Evolutionary conservation across 2,329 filamentous ascomycete species (phyloP).

Genomic region (Clarireedia homoeocarpa): DNA sequence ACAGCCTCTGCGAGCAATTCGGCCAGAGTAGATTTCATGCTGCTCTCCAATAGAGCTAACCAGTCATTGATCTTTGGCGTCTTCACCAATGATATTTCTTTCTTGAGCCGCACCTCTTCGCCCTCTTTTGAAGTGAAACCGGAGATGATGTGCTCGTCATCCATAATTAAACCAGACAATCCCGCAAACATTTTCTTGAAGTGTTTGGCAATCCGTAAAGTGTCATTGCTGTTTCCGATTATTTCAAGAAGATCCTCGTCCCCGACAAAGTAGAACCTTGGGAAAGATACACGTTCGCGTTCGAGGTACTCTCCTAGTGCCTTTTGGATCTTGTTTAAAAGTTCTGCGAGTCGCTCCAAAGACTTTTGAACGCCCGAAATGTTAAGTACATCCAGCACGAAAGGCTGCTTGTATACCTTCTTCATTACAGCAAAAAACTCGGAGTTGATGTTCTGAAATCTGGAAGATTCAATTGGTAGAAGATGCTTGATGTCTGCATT

Average conservation of each 20-base stretch:
- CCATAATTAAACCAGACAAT: conserved; percentile 80
- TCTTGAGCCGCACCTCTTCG: conserved; percentile 79
- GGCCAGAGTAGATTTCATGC: conserved; percentile 90
- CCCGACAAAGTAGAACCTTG: conserved; percentile 98
- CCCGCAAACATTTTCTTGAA: conserved; percentile 99
- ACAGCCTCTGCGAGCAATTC: conserved; percentile 84
- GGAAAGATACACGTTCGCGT: conserved; percentile 94
- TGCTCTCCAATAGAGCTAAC: conserved; percentile 85
- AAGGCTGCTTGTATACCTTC: conserved; percentile 94
- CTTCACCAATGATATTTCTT: conserved; percentile 84
- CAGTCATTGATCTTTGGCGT: conserved; percentile 98
- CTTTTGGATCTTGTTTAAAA: conserved; percentile 98
- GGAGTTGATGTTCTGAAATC: conserved; percentile 98
- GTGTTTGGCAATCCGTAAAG: conserved; percentile 91
- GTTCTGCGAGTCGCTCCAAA: conserved; percentile 87
- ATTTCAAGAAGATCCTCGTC: conserved; percentile 98
- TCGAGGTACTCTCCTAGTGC: conserved; percentile 97
- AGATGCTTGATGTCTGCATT: conserved; percentile 99
- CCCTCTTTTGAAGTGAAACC: conserved; percentile 95
- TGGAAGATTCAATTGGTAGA: conserved; percentile 88
- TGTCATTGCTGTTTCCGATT: conserved; percentile 98
- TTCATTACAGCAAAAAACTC: conserved; percentile 99
- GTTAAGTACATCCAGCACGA: conserved; percentile 89
- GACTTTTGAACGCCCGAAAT: conserved; percentile 96
- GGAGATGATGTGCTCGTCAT: conserved; percentile 81